Evolutionary conservation across 768 basidiomycete genomes (phyloP).

Genomic region (Guyanaporus albipodus): DNA sequence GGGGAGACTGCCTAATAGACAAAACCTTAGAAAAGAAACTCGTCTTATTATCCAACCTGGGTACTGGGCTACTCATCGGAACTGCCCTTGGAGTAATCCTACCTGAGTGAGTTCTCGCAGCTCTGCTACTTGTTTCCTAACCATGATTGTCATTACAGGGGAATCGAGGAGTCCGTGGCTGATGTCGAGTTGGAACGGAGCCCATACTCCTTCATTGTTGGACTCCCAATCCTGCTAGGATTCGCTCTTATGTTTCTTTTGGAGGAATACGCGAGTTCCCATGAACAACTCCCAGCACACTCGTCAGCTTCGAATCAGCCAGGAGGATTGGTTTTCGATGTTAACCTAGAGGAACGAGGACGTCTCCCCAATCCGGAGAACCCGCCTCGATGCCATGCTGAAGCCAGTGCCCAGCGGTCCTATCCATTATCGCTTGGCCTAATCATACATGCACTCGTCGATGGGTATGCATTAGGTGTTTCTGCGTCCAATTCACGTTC

Average conservation of each 20-base stretch:
- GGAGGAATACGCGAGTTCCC: conserved; percentile 57
- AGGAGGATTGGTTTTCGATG: conserved; percentile 44
- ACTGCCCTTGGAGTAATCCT: conserved; percentile 90
- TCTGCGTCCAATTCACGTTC: conserved; percentile 47
- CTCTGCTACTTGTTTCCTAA: background rate
- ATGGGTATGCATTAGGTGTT: conserved; percentile 90
- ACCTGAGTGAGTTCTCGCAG: conserved; percentile 75
- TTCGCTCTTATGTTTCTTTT: conserved; percentile 55
- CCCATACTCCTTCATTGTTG: conserved; percentile 51
- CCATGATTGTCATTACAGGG: conserved; percentile 41
- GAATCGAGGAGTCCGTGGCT: conserved; percentile 58
- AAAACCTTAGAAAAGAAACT: conserved; percentile 42
- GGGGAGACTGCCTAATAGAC: conserved; percentile 20
- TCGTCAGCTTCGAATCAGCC: conserved; percentile 13
- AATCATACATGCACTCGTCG: conserved; percentile 83
- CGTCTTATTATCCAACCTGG: conserved; percentile 50
- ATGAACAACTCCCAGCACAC: conserved; percentile 38
- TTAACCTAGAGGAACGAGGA: conserved; percentile 58
- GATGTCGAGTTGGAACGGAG: conserved; percentile 31
- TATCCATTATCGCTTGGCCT: conserved; percentile 82
- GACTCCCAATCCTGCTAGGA: conserved; percentile 61
- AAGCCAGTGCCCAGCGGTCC: conserved; percentile 37
- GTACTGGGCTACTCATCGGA: conserved; percentile 84
- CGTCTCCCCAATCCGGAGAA: conserved; percentile 24
- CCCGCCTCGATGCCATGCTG: conserved; percentile 2